A percentile compares a stretch with the other conserved stretches of the same genome.
Conservation (phyloP, 345 rosid genomes). For the Rubroshorea leprosula region DNA sequence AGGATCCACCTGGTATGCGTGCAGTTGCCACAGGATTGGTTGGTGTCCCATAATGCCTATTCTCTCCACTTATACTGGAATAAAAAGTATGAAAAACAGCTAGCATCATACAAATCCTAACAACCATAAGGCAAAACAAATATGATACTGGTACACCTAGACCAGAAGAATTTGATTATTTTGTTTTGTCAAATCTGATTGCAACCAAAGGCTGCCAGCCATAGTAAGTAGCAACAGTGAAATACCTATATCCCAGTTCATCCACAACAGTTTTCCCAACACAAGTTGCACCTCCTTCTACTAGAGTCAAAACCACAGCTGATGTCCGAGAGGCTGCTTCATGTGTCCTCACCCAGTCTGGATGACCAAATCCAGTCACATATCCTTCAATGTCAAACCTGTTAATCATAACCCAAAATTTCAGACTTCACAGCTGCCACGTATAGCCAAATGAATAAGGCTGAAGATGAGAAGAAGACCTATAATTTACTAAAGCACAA, state of each 20-base stretch:
- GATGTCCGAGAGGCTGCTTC: conserved; percentile 57
- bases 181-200: neutral
- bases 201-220: neutral
- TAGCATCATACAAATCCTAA: conserved; percentile 5
- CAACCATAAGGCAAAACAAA: conserved; percentile 4
- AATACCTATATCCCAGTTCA: conserved; percentile 73
- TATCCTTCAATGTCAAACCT: conserved; percentile 85
- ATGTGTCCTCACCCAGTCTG: conserved; percentile 83
- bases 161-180: neutral
- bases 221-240: neutral
- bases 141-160: neutral
- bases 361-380: conserved; percentile 92
- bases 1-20: conserved; percentile 83
- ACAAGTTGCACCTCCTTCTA: conserved; percentile 95
- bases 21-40: conserved; percentile 76
- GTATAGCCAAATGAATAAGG: neutral
- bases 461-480: neutral
- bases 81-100: conserved; percentile 16
- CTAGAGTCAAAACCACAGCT: conserved; percentile 59
- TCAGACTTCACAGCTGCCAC: conserved; percentile 4
- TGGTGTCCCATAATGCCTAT: conserved; percentile 75
- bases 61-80: conserved; percentile 80
- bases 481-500: neutral
- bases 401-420: conserved; percentile 16
- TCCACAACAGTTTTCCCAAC: conserved; percentile 86